These are phyloP conservation scores for Termitomyces bulborhizus DNA, from an alignment of 768 basidiomycete genomes.

Conservation along the genomic window DNA sequence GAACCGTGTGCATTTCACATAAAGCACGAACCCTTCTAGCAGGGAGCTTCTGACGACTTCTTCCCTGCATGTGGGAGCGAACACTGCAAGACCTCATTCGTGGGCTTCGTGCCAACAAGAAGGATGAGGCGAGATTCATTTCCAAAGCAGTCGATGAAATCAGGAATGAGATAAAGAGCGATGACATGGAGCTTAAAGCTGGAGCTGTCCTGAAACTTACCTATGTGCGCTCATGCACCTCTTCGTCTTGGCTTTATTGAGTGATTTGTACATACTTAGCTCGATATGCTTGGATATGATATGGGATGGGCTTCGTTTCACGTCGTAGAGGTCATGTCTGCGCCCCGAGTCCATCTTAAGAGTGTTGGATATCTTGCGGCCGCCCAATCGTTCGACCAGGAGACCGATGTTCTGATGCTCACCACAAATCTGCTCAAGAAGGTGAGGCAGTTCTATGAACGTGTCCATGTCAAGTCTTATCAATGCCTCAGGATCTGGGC, in stretches of 20 bases:
- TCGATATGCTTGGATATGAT: constrained; percentile 95
- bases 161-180: constrained; percentile 80
- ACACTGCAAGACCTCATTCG: constrained; percentile 94
- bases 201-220: constrained; percentile 93
- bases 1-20: background rate
- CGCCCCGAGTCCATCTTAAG: constrained; percentile 86
- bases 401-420: constrained; percentile 96
- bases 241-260: background rate
- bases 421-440: constrained; percentile 96
- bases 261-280: constrained; percentile 38
- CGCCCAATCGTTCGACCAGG: constrained; percentile 82
- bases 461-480: constrained; percentile 15
- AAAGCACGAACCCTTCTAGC: background rate
- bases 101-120: constrained; percentile 92
- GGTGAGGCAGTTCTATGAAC: constrained; percentile 36
- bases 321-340: constrained; percentile 98
- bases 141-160: constrained; percentile 93
- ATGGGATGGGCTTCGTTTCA: constrained; percentile 96
- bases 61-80: constrained; percentile 80
- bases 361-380: constrained; percentile 95
- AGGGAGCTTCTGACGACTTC: background rate
- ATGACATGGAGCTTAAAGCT: constrained; percentile 97
- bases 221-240: constrained; percentile 61
- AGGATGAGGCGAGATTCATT: constrained; percentile 89
- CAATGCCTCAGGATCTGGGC: constrained; percentile 62